Percentiles rank a stretch among this genome's conserved stretches.
Evolutionary conservation across 768 basidiomycete species (phyloP).

Genomic region (Termitomyces sp.): DNA sequence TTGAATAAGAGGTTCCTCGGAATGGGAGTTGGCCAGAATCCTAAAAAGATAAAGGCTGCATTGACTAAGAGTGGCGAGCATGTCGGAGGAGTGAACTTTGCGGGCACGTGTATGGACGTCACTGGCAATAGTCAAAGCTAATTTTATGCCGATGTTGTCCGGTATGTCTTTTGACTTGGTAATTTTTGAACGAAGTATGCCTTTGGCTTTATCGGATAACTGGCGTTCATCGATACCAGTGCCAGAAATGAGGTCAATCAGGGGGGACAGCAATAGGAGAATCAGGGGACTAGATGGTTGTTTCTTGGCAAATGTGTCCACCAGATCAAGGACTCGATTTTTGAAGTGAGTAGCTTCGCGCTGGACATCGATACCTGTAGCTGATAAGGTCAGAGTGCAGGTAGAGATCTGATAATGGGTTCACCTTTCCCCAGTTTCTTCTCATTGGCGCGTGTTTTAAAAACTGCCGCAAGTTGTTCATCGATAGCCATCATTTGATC

Average conservation of each 20-base stretch:
- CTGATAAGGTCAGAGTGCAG: background rate
- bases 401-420: constrained; percentile 9
- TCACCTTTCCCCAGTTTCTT: constrained; percentile 64
- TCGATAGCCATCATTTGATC: constrained; percentile 98
- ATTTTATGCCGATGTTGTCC: constrained; percentile 36
- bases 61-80: constrained; percentile 58
- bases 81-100: constrained; percentile 55
- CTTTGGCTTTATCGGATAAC: constrained; percentile 81
- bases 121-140: constrained; percentile 41
- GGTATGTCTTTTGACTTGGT: constrained; percentile 71
- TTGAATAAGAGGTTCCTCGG: constrained; percentile 39
- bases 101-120: constrained; percentile 71
- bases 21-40: constrained; percentile 35
- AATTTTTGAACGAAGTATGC: constrained; percentile 70
- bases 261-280: constrained; percentile 63
- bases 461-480: constrained; percentile 83
- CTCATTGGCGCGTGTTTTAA: constrained; percentile 61
- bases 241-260: constrained; percentile 68
- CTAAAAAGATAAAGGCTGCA: constrained; percentile 69
- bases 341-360: constrained; percentile 95
- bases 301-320: constrained; percentile 78
- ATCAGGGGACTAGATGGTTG: constrained; percentile 70
- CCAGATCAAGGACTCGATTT: constrained; percentile 90
- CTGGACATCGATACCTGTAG: constrained; percentile 61
- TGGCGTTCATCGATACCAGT: constrained; percentile 77